Conservation (phyloP, 1,139 yeast genomes). For the Yamadazyma dendronema region DNA sequence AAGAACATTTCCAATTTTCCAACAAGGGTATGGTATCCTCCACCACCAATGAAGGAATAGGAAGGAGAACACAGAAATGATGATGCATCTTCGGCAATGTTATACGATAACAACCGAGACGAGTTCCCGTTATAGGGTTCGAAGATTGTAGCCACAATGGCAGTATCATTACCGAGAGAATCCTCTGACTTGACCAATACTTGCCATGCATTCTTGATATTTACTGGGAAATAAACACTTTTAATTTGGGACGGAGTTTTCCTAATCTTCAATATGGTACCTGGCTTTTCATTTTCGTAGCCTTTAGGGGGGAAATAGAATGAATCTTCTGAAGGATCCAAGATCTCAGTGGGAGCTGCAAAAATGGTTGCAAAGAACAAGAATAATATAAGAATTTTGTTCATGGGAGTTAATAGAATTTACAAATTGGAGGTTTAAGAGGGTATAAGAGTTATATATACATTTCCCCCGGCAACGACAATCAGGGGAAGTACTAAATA, state of each 20-base stretch:
- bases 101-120: conserved; percentile 28
- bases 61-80: conserved; percentile 31
- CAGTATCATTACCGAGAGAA: conserved; percentile 27
- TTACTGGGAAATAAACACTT: conserved; percentile 17
- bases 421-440: background rate
- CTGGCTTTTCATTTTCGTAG: conserved; percentile 18
- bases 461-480: too few relatives aligned
- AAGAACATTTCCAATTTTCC: conserved; percentile 26
- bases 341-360: conserved; percentile 7
- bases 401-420: conserved; percentile 1
- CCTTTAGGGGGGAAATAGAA: conserved; percentile 24
- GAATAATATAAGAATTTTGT: background rate
- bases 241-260: conserved; percentile 20
- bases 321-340: conserved; percentile 17
- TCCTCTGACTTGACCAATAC: conserved; percentile 32
- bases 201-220: conserved; percentile 31
- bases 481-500: too few relatives aligned
- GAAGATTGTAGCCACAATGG: conserved; percentile 31
- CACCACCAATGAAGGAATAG: conserved; percentile 26
- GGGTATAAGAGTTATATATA: too few relatives aligned
- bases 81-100: conserved; percentile 34
- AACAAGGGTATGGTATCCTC: conserved; percentile 17
- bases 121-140: conserved; percentile 32
- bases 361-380: conserved; percentile 5
- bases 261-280: conserved; percentile 23